Evolutionary conservation across 1,284 basidiomycete genomes (phyloP).

Genomic region (Malassezia equina): DNA sequence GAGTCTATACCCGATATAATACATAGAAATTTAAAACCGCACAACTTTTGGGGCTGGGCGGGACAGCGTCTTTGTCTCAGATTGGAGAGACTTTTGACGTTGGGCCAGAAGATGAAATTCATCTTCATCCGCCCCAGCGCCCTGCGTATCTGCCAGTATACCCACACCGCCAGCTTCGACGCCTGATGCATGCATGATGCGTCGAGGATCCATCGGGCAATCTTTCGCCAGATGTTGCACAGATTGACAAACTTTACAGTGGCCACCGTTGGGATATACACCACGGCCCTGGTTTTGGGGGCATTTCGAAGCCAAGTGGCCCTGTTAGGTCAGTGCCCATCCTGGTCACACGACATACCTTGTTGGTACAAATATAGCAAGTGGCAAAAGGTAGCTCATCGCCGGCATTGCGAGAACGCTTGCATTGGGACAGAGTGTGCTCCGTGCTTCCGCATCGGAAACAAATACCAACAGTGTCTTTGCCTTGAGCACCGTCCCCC

Average conservation of each 20-base stretch:
- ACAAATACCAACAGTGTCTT: constrained; percentile 38
- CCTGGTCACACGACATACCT: constrained; percentile 8
- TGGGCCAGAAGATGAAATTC: constrained; percentile 12
- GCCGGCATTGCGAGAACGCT: constrained; percentile 52
- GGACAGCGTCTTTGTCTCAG: background rate
- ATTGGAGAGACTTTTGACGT: background rate
- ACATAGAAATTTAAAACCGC: constrained; percentile 5
- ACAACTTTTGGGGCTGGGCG: constrained; percentile 1
- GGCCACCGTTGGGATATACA: constrained; percentile 83
- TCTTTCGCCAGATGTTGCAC: constrained; percentile 76
- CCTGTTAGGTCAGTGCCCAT: constrained; percentile 53
- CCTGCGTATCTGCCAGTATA: constrained; percentile 41
- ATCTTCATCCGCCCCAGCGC: constrained; percentile 15
- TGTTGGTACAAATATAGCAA: constrained; percentile 69
- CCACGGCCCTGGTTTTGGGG: constrained; percentile 69
- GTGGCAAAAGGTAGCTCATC: constrained; percentile 68
- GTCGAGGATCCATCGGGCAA: constrained; percentile 57
- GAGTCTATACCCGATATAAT: constrained; percentile 12
- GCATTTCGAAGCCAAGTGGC: constrained; percentile 71
- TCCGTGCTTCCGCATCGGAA: constrained; percentile 68
- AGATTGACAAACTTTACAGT: constrained; percentile 77
- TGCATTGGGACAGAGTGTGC: constrained; percentile 70
- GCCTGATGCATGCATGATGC: constrained; percentile 1
- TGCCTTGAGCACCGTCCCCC: constrained; percentile 44
- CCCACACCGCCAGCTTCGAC: constrained; percentile 25